phyloP scores from a whole-genome alignment of 805 yeast genomes.

The Saccharomycopsis schoenii region DNA sequence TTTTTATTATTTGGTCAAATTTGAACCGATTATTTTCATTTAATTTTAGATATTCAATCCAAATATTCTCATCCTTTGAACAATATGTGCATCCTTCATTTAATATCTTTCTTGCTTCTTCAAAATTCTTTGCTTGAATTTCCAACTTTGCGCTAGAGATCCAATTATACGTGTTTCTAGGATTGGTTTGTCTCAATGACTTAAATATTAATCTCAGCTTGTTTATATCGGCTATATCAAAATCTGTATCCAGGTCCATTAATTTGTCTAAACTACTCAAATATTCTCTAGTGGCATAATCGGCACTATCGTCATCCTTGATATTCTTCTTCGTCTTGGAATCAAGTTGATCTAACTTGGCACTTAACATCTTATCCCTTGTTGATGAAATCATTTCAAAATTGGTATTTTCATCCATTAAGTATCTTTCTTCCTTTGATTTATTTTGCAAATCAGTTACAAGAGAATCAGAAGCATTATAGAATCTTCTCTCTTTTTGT shows the following conservation, averaged over 20 bases:
- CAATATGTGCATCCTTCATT: slow-evolving; percentile 66
- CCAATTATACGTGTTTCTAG: slow-evolving; percentile 70
- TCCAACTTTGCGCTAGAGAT: slow-evolving; percentile 79
- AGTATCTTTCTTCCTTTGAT: slow-evolving; percentile 10
- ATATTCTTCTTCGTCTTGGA: slow-evolving; percentile 22
- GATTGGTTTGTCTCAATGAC: slow-evolving; percentile 65
- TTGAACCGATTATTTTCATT: slow-evolving; percentile 35
- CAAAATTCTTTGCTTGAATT: slow-evolving; percentile 45
- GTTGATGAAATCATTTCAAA: slow-evolving; percentile 53
- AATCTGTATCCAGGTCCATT: slow-evolving; percentile 9
- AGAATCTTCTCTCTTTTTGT: slow-evolving; percentile 56
- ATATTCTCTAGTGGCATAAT: slow-evolving; percentile 31
- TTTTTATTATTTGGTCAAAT: slow-evolving; percentile 51
- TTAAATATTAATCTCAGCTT: slow-evolving; percentile 51
- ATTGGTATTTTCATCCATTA: slow-evolving; percentile 27
- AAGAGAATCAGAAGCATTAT: slow-evolving; percentile 74
- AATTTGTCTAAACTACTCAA: slow-evolving; percentile 30
- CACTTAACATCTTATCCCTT: slow-evolving; percentile 46
- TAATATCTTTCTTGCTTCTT: slow-evolving; percentile 50
- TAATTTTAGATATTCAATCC: slow-evolving; percentile 73
- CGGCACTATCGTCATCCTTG: slow-evolving; percentile 26
- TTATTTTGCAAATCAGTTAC: slow-evolving; percentile 28
- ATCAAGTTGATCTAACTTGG: slow-evolving; percentile 36
- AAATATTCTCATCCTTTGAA: slow-evolving; percentile 58
- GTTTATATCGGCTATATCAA: slow-evolving; percentile 40